Evolutionary conservation across 345 rosid species (phyloP), one percentile per base, ranked within the genome.

Genomic region (Pistacia atlantica): DNA sequence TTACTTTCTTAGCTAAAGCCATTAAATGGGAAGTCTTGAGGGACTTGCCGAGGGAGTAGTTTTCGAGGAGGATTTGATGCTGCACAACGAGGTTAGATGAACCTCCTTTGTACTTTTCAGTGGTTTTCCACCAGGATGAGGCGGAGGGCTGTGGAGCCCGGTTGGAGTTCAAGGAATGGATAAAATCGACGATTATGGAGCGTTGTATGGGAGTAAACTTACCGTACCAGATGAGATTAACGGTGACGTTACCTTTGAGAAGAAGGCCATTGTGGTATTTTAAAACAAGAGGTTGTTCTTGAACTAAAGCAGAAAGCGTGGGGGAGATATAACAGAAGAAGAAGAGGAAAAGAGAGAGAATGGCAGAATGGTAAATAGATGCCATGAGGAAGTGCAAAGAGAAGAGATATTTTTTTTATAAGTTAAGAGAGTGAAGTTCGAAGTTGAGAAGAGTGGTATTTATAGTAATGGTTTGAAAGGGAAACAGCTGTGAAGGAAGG

Each of bases 151-250:
- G 72, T 0, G 82, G 81, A 22, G 80, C 38, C 16, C 69, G 4
- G 56, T 51, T 3, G 17, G 81, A 74, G 79, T 37, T 84, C 17
- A 94, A 74, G 4, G 97, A 94, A 77, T 79, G 83, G 82, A 95
- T 66, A 87, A 93, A 93, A 69, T 93, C 98, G 17, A 87, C 89
- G 83, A 95, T 80, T 59, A 95, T 71, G 35, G 98, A 79, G 7
- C 96, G 92, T 68, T 93, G 98, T 80, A 74, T 57, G 0, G 96
- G 87, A 0, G 89, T 79, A 85, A 95, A 93, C 52, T 78, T 77
- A 0, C 98, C 98, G 86, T 95, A 95, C 98, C 98, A 95, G 10
- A 95, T 77, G n/a, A 95, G 84, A 80, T 88, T 87, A 35, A 91
- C 93, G 65, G 87, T 82, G 71, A 90, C 55, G 78, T 84, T 88